Percentiles rank a stretch among this genome's conserved stretches.
Evolutionary conservation across 768 basidiomycete species (phyloP).

Genomic region (Trametes meyenii): DNA sequence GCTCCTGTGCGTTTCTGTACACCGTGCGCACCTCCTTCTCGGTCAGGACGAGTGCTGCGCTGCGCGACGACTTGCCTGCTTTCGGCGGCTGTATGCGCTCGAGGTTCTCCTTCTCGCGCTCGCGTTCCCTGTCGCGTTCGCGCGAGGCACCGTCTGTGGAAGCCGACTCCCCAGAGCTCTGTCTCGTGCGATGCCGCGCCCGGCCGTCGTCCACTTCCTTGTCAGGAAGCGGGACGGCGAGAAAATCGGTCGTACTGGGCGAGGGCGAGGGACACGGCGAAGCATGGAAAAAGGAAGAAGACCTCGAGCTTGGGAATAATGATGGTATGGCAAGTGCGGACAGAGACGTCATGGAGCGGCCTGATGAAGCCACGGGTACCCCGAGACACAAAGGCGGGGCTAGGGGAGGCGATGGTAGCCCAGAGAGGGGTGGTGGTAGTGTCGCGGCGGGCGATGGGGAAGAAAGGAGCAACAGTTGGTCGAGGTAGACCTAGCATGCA

Average conservation of each 20-base stretch:
- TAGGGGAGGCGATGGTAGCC: conserved; percentile 2
- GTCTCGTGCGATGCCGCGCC: conserved; percentile 6
- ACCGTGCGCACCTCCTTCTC: conserved; percentile 59
- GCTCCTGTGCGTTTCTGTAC: conserved; percentile 67
- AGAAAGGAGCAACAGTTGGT: conserved; percentile 34
- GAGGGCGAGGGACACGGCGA: conserved; percentile 18
- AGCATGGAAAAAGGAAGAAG: conserved; percentile 26
- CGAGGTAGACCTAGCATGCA: conserved; percentile 49
- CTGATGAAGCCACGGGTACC: conserved; percentile 7
- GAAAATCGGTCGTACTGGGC: conserved; percentile 9
- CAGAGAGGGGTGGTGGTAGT: conserved; percentile 4
- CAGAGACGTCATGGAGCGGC: conserved; percentile 26
- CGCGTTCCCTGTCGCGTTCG: conserved; percentile 8
- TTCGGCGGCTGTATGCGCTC: conserved; percentile 7
- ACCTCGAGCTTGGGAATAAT: conserved; percentile 26
- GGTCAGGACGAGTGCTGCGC: conserved; percentile 49
- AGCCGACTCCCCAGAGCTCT: conserved; percentile 16
- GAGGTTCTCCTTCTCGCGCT: conserved; percentile 15
- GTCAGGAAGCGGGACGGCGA: not conserved
- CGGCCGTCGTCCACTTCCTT: not conserved
- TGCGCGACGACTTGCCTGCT: conserved; percentile 42
- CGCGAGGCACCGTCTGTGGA: conserved; percentile 3
- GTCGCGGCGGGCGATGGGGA: conserved; percentile 40
- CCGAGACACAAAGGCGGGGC: conserved; percentile 11
- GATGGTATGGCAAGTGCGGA: conserved; percentile 26